A percentile compares a stretch with the other conserved stretches of the same genome.
These are phyloP conservation scores for Schwanniomyces etchellsii DNA, from an alignment of 1,139 yeast genomes.

Conservation along the genomic window DNA sequence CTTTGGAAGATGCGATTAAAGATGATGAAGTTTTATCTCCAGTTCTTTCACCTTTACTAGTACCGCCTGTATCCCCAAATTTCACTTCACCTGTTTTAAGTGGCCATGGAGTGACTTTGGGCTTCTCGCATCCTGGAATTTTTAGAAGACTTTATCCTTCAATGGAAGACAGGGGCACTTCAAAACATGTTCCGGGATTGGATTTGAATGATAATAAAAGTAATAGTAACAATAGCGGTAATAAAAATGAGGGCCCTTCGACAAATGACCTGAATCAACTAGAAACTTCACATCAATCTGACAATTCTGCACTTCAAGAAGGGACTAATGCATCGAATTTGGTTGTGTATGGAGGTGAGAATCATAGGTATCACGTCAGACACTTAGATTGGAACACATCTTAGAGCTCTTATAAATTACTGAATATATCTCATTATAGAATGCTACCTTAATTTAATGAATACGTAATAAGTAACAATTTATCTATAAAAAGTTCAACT, in stretches of 20 bases:
- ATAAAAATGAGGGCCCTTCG: background rate
- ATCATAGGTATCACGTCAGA: conserved; percentile 38
- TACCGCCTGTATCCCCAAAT: conserved; percentile 7
- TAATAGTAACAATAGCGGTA: background rate
- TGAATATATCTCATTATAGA: background rate
- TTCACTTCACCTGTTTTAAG: conserved; percentile 2
- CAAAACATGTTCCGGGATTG: background rate
- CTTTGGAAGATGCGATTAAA: conserved; percentile 43
- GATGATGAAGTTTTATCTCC: conserved; percentile 45
- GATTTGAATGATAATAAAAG: background rate
- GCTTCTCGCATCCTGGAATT: background rate
- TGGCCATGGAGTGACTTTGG: background rate
- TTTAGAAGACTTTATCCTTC: background rate
- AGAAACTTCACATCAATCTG: too few species aligned
- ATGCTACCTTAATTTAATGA: too few species aligned
- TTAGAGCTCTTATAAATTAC: too few species aligned
- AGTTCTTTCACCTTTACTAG: conserved; percentile 36
- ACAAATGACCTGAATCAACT: background rate
- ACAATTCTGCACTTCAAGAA: conserved; percentile 1
- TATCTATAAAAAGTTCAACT: background rate
- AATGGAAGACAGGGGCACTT: background rate
- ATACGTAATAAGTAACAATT: background rate
- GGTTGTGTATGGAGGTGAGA: conserved; percentile 33
- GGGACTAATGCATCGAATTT: conserved; percentile 3
- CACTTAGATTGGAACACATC: conserved; percentile 8